Conservation (phyloP, 129 eudicot genomes). For the Smallanthus sonchifolius region DNA sequence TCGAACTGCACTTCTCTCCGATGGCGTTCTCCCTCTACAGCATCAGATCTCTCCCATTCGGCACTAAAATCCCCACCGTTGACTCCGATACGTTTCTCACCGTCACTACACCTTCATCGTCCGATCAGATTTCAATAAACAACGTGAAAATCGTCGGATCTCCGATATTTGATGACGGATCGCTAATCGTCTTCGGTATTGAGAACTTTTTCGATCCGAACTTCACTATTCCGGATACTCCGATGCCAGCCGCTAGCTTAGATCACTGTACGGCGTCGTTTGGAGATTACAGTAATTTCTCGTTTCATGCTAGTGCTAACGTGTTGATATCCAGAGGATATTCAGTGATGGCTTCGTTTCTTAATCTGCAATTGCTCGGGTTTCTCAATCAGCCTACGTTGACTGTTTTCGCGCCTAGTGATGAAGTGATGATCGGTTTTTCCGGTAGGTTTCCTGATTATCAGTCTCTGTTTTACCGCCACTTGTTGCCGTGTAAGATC, state of each 20-base stretch:
- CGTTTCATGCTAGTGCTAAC: constrained; percentile 45
- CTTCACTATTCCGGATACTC: constrained; percentile 28
- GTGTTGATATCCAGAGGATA: constrained; percentile 58
- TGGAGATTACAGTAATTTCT: constrained; percentile 19
- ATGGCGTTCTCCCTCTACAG: constrained; percentile 34
- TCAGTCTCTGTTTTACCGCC: constrained; percentile 51
- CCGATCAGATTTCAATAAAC: constrained; percentile 41
- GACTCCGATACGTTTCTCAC: constrained; percentile 32
- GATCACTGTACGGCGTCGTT: constrained; percentile 32
- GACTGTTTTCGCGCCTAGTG: constrained; percentile 71
- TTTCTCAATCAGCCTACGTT: constrained; percentile 32
- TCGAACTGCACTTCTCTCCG: constrained; percentile 56
- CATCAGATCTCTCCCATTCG: constrained; percentile 57
- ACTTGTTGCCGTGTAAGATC: constrained; percentile 60
- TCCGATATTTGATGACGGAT: constrained; percentile 73
- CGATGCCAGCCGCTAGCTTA: constrained; percentile 3
- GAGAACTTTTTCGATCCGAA: constrained; percentile 48
- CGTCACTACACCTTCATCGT: constrained; percentile 33
- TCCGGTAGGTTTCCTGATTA: constrained; percentile 47
- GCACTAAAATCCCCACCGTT: constrained; percentile 48
- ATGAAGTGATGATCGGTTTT: constrained; percentile 45
- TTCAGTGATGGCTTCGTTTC: constrained; percentile 63
- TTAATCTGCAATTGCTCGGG: constrained; percentile 63
- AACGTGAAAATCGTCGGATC: constrained; percentile 41
- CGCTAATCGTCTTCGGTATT: constrained; percentile 48